phyloP scores from a whole-genome alignment of 768 basidiomycete species.

The Leccinellum rugosiceps region DNA sequence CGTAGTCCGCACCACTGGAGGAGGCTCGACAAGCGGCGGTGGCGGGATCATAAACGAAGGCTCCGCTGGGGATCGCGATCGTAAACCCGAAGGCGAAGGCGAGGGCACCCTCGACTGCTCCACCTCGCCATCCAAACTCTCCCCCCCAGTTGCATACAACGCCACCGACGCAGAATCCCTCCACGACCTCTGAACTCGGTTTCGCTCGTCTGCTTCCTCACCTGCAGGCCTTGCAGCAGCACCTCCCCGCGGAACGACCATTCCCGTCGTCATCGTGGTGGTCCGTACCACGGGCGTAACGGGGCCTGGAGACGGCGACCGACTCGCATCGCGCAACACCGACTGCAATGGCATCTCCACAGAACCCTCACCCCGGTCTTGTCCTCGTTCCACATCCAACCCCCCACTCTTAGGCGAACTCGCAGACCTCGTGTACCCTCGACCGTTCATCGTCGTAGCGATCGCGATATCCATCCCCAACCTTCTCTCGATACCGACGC shows the following conservation, averaged over 20 bases:
- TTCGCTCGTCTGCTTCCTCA: not conserved
- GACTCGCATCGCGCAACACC: constrained; percentile 54
- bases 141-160: constrained; percentile 66
- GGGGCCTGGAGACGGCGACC: constrained; percentile 45
- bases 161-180: constrained; percentile 38
- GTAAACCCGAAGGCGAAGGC: not conserved
- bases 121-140: constrained; percentile 39
- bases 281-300: not conserved
- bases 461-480: not conserved
- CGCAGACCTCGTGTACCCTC: not conserved
- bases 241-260: not conserved
- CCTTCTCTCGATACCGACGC: too few relatives aligned
- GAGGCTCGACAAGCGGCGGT: constrained; percentile 8
- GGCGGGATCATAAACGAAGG: constrained; percentile 12
- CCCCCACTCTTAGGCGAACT: not conserved
- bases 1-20: not conserved
- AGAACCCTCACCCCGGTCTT: constrained; percentile 19
- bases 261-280: not conserved
- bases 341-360: constrained; percentile 56
- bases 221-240: not conserved
- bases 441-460: not conserved
- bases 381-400: not conserved
- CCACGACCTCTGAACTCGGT: not conserved
- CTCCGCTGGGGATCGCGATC: not conserved
- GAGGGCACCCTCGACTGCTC: constrained; percentile 13